These are phyloP conservation scores for Purpureocillium takamizusanense DNA, from an alignment of 2,329 filamentous ascomycete genomes.

Conservation along the genomic window DNA sequence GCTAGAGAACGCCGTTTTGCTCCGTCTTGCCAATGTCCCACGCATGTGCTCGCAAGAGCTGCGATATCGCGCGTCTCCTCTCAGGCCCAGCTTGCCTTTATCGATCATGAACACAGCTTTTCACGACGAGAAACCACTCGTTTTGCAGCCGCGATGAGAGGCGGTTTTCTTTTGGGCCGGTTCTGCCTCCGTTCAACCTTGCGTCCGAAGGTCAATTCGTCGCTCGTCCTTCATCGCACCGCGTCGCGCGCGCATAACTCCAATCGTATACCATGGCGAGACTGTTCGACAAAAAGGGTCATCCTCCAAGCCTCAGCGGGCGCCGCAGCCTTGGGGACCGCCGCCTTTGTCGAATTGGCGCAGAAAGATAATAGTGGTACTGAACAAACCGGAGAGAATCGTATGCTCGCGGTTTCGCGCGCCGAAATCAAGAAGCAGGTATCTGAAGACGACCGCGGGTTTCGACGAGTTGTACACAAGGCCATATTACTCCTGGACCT, in stretches of 20 bases:
- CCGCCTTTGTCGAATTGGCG: conserved; percentile 48
- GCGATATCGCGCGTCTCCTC: neutral
- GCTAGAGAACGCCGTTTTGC: neutral
- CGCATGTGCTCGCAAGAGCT: neutral
- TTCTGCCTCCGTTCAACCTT: conserved; percentile 30
- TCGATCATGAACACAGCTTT: conserved; percentile 10
- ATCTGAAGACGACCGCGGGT: conserved; percentile 49
- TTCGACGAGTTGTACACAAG: conserved; percentile 48
- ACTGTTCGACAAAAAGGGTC: conserved; percentile 12
- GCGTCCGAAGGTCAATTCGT: conserved; percentile 15
- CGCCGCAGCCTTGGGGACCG: conserved; percentile 39
- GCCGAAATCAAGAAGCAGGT: conserved; percentile 67
- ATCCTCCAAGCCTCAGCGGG: conserved; percentile 30
- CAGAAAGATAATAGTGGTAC: conserved; percentile 41
- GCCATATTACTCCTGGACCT: conserved; percentile 60
- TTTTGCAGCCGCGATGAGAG: conserved; percentile 33
- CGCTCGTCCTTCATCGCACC: conserved; percentile 11
- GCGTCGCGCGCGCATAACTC: conserved; percentile 15
- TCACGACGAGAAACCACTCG: conserved; percentile 1
- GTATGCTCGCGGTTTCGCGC: conserved; percentile 78
- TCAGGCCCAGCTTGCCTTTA: neutral
- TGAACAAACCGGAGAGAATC: conserved; percentile 63
- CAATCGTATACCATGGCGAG: conserved; percentile 16
- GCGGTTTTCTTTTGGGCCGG: conserved; percentile 32
- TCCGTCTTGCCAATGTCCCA: neutral